A percentile compares a stretch with the other conserved stretches of the same genome.
These are phyloP conservation scores for Geosmithia putterillii DNA, from an alignment of 2,329 filamentous ascomycete species.

Conservation along the genomic window DNA sequence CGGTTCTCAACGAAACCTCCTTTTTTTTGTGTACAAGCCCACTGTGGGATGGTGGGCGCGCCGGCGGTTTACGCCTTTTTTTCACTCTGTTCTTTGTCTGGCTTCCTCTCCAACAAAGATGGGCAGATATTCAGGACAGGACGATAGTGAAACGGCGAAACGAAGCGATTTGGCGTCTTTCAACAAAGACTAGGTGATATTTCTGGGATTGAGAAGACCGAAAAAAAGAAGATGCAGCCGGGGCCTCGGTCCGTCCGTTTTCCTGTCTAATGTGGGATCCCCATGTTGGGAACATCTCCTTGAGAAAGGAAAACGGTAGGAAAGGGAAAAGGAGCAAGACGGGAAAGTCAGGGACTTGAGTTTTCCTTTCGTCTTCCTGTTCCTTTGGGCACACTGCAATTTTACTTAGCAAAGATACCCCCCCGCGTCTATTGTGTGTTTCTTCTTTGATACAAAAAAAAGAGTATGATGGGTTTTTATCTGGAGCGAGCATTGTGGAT, in stretches of 20 bases:
- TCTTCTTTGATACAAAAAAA: neutral
- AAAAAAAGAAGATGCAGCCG: slow-evolving; percentile 9
- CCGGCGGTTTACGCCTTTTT: slow-evolving; percentile 1
- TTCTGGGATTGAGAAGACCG: slow-evolving; percentile 13
- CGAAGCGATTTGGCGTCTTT: slow-evolving; percentile 25
- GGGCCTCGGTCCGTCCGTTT: too few relatives aligned
- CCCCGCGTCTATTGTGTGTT: neutral
- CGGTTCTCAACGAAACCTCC: slow-evolving; percentile 32
- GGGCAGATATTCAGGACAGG: too few relatives aligned
- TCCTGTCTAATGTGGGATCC: too few relatives aligned
- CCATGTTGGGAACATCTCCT: too few relatives aligned
- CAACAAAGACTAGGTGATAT: slow-evolving; percentile 27
- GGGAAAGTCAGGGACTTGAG: neutral
- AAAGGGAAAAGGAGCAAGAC: neutral
- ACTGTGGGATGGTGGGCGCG: neutral
- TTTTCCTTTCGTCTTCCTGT: neutral
- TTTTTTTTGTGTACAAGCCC: slow-evolving; percentile 10
- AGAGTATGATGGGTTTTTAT: neutral
- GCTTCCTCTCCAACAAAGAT: neutral
- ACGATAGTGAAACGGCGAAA: slow-evolving; percentile 18
- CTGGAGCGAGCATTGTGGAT: slow-evolving; percentile 5
- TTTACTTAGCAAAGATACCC: neutral
- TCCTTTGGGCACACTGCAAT: neutral
- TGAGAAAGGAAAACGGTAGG: neutral
- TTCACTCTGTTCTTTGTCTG: slow-evolving; percentile 9